Base-by-base conservation (phyloP, 345 rosid genomes). In the Firmiana major region DNA sequence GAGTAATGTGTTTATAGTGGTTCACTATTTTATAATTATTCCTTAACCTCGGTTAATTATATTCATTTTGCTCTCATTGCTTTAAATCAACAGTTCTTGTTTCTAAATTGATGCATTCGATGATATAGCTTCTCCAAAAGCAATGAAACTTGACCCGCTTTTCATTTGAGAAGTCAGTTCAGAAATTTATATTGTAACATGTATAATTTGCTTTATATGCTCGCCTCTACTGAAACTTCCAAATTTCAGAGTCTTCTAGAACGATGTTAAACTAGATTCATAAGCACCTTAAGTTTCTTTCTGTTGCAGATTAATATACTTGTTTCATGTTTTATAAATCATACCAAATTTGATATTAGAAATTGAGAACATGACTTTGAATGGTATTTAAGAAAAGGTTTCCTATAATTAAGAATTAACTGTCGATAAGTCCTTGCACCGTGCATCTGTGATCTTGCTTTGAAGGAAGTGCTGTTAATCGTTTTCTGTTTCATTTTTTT, bases 1-100 rank as follows among this genome's bases (percentile, higher is more conserved):
- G 77, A 89, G 93, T 87, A 70, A 51, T 21, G 40, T 75, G 6
- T 73, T 48, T 58, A 21, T 64, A 21, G 24, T 71, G 26, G 77
- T 63, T 34, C 71, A 46, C 16, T 63, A 10, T 51, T 63, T 63
- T 22, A 45, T 16, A 70, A 31, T 71, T 74, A 38, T 4, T 17
- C n/a, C 40, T 15, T 19, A 34, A 63, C 24, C 31, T 28, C 93
- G 34, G 22, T 46, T 66, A 42, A 53, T 7, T 55, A 21, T 75
- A 77, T 40, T 74, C 48, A 16, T 17, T 63, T 38, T 38, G 24
- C 13, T 19, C 22, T 59, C 7, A 26, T 38, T 28, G 40, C 28
- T 5, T 28, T 28, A 72, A 45, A 59, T 6, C 3, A 72, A 40
- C 40, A n/a, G 16, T 40, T 45, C 34, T 15, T 6, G 36, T 43